Base-by-base conservation (phyloP, 441 rosid species). In the Omphalea diandra region DNA sequence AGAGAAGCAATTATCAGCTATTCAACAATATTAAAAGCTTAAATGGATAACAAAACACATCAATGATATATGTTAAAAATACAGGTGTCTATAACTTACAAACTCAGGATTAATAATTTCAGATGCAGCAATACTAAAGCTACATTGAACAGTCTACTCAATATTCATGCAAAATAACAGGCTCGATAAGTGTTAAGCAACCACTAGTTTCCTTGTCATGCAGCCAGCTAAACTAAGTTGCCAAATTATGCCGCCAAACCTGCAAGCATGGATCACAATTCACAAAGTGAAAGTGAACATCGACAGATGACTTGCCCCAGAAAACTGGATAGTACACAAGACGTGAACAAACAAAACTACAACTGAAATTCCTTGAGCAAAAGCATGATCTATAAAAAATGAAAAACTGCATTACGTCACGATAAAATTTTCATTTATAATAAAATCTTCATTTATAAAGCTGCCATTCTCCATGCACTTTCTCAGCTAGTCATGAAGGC, bases 401-500 rank as follows among this genome's bases (percentile, higher is more conserved):
- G 18, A 35, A 33, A 58, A 65, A 69, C 41, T 68, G 11, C 54
- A 68, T 72, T 71, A 41, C 68, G 36, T 74, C 41, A 46, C 66
- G n/a, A n/a, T n/a, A 44, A 46, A 32, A 55, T 53, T 50, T 50
- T 46, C 56, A 59, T 68, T 58, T 64, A 78, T 78, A 76, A n/a
- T n/a, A 44, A 46, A 32, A 55, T 53, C 56, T 50, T 46, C 56
- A 59, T 68, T 58, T 64, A 78, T 78, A 76, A n/a, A 68, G 63
- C 64, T 69, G 41, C 31, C 2, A 10, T 58, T 49, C 55, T 50
- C 64, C 40, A 46, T 40, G 63, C 4, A 20, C 63, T 35, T 40
- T 33, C 71, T 56, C 36, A 46, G 35, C 55, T 27, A 64, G 53
- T 54, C 65, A 74, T 79, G 73, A 72, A 69, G 20, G 40, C 5